A percentile compares a stretch with the other conserved stretches of the same genome.
Evolutionary conservation across 2,329 filamentous ascomycete genomes (phyloP).

Genomic region (Laburnicola sp.): DNA sequence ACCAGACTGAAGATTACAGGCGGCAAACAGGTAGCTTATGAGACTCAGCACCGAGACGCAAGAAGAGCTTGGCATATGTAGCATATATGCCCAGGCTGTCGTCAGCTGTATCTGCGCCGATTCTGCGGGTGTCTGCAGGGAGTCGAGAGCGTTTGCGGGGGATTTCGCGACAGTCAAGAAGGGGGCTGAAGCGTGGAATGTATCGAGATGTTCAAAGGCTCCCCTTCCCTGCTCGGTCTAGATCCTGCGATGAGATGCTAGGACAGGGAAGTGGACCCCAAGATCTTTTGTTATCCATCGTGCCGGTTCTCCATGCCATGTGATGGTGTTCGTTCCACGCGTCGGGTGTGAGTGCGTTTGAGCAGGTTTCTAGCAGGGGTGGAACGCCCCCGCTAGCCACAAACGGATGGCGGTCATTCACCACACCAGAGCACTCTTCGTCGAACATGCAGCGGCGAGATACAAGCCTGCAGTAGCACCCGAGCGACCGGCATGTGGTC

Average conservation of each 20-base stretch:
- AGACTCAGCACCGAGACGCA: background rate
- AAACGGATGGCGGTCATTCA: background rate
- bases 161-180: slow-evolving; percentile 41
- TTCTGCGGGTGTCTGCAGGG: slow-evolving; percentile 19
- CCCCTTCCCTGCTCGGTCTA: background rate
- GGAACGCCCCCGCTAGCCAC: slow-evolving; percentile 1
- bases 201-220: slow-evolving; percentile 18
- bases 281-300: background rate
- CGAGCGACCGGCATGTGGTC: slow-evolving; percentile 1
- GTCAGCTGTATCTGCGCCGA: background rate
- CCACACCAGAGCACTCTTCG: background rate
- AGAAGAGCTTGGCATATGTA: slow-evolving; percentile 21
- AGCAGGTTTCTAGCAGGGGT: slow-evolving; percentile 21
- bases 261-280: no score
- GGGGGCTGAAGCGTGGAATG: slow-evolving; percentile 38
- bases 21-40: slow-evolving; percentile 12
- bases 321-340: background rate
- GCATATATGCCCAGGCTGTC: slow-evolving; percentile 35
- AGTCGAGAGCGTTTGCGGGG: slow-evolving; percentile 29
- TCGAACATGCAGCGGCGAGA: background rate
- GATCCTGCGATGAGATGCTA: background rate
- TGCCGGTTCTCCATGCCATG: background rate
- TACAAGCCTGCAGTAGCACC: background rate
- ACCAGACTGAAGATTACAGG: slow-evolving; percentile 32
- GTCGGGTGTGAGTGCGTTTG: slow-evolving; percentile 13